A percentile compares a stretch with the other conserved stretches of the same genome.
Conservation (phyloP, 2,329 filamentous ascomycete species). For the Aspergillus neotritici region DNA sequence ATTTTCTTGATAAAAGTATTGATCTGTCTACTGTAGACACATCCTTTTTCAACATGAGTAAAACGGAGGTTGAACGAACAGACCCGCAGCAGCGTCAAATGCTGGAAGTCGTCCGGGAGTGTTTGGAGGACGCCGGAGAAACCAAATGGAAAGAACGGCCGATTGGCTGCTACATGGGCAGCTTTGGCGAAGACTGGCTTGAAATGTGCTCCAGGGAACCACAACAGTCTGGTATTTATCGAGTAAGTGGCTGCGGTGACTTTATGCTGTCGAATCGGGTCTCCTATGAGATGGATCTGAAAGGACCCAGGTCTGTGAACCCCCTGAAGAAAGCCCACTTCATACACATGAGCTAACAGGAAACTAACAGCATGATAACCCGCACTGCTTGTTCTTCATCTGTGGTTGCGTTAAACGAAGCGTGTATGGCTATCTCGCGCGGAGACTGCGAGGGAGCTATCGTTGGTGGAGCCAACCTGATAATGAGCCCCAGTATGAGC, state of each 20-base stretch:
- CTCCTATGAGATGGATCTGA: conserved; percentile 22
- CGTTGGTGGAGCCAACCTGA: conserved; percentile 31
- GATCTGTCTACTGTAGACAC: conserved; percentile 16
- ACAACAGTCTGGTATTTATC: conserved; percentile 8
- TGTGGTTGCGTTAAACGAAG: conserved; percentile 25
- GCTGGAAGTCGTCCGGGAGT: conserved; percentile 24
- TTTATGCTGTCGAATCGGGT: conserved; percentile 24
- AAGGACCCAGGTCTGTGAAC: conserved; percentile 19
- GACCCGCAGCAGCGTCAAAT: conserved; percentile 27
- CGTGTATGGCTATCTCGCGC: conserved; percentile 18
- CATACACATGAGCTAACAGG: no score
- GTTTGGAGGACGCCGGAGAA: conserved; percentile 23
- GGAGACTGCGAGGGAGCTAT: conserved; percentile 20
- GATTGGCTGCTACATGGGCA: conserved; percentile 15
- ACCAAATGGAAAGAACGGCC: conserved; percentile 19
- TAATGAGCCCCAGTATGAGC: conserved; percentile 23
- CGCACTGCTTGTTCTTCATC: conserved; percentile 36
- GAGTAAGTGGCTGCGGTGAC: conserved; percentile 13
- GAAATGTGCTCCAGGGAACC: conserved; percentile 6
- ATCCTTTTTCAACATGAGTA: conserved; percentile 19
- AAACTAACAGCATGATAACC: conserved; percentile 19
- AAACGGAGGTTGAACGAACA: conserved; percentile 12
- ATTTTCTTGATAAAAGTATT: conserved; percentile 26
- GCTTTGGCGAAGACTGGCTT: conserved; percentile 13
- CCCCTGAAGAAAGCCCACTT: no score